phyloP scores from a whole-genome alignment of 441 rosid species.

The Pelargonium myrrhifolium region DNA sequence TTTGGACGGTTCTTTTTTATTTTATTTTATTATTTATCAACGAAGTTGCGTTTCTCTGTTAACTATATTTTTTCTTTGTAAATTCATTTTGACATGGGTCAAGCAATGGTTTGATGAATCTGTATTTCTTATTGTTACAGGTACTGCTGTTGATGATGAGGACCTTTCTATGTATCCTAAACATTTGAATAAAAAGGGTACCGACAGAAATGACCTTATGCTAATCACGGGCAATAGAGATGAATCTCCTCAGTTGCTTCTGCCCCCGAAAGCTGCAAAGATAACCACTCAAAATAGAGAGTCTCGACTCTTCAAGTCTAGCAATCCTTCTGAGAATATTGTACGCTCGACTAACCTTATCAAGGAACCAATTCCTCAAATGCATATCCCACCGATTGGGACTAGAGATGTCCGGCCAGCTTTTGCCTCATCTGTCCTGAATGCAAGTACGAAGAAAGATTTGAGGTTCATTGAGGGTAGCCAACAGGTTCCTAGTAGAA shows the following conservation, averaged over 20 bases:
- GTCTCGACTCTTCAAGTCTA: constrained; percentile 24
- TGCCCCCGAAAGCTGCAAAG: constrained; percentile 29
- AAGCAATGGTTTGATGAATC: not conserved
- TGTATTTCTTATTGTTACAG: not conserved
- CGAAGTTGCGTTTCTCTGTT: not conserved
- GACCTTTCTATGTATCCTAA: not conserved
- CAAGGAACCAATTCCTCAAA: constrained; percentile 37
- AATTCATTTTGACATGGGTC: not conserved
- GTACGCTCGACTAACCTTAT: constrained; percentile 29
- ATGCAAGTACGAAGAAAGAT: constrained; percentile 27
- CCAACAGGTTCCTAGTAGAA: constrained; percentile 35
- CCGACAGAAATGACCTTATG: constrained; percentile 1
- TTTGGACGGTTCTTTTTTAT: not conserved
- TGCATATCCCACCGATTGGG: constrained; percentile 34
- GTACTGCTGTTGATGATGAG: not conserved
- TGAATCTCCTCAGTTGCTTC: constrained; percentile 28
- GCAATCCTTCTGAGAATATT: constrained; percentile 39
- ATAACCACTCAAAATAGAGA: constrained; percentile 36
- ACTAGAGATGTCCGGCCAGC: constrained; percentile 28
- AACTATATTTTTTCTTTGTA: not conserved
- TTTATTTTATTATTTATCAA: not conserved
- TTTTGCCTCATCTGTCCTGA: constrained; percentile 27
- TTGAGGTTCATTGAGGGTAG: constrained; percentile 31
- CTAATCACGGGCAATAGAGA: not conserved
- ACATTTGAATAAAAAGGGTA: not conserved